These are phyloP conservation scores for Marasmius fiardii DNA, from an alignment of 1,284 basidiomycete genomes.

Conservation along the genomic window DNA sequence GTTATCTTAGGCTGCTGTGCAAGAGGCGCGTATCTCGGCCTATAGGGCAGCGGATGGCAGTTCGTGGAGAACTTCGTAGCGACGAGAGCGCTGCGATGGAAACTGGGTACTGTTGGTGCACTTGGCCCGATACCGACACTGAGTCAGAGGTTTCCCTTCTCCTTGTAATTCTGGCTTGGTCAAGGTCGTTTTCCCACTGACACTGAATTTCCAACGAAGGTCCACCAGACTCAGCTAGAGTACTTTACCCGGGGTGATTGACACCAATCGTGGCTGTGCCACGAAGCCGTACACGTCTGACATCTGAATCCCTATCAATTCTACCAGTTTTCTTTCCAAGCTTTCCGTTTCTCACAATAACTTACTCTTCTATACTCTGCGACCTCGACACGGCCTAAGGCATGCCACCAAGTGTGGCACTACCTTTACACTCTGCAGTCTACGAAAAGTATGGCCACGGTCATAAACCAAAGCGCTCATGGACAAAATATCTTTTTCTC, in stretches of 20 bases:
- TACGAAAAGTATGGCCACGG: conserved; percentile 15
- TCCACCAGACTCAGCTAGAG: too few species aligned
- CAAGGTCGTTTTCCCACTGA: too few species aligned
- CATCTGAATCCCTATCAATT: background rate
- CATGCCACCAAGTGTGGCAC: conserved; percentile 8
- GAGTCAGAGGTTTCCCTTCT: too few species aligned
- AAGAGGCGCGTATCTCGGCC: background rate
- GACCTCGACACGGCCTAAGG: background rate
- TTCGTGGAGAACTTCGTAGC: too few species aligned
- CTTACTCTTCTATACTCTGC: conserved; percentile 1
- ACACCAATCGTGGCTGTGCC: too few species aligned
- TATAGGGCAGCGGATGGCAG: background rate
- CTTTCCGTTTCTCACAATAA: background rate
- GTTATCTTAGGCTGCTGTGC: background rate
- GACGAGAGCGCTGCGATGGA: too few species aligned
- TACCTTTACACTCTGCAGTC: conserved; percentile 16
- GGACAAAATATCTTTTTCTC: conserved; percentile 42
- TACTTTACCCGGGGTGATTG: too few species aligned
- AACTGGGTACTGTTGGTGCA: too few species aligned
- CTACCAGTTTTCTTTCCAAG: background rate
- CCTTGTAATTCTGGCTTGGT: too few species aligned
- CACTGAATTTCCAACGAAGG: too few species aligned
- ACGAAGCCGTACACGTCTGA: background rate
- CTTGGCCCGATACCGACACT: too few species aligned
- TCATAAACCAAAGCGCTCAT: conserved; percentile 21